These are phyloP conservation scores for Barbatosphaeria neglecta DNA, from an alignment of 495 filamentous ascomycete genomes.

Conservation along the genomic window DNA sequence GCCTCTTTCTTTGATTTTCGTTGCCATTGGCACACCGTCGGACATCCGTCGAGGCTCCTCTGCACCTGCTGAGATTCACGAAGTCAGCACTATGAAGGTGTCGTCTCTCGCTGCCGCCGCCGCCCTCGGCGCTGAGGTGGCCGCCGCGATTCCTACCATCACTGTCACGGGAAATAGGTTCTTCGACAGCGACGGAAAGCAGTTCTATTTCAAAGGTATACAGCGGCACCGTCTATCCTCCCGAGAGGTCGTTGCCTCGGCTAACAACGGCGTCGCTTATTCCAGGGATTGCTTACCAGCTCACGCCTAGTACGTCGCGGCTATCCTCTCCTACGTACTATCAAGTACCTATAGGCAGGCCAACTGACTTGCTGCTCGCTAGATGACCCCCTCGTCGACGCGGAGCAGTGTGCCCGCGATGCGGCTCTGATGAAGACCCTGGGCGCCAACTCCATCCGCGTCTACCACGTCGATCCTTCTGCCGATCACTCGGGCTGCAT, in stretches of 20 bases:
- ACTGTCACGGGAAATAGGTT: constrained; percentile 70
- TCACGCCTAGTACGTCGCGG: constrained; percentile 13
- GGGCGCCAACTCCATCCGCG: constrained; percentile 75
- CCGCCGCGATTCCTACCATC: constrained; percentile 42
- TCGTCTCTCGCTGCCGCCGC: constrained; percentile 19
- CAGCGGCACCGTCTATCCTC: neutral
- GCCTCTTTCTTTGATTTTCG: too few relatives aligned
- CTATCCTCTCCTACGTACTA: too few relatives aligned
- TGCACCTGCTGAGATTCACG: too few relatives aligned
- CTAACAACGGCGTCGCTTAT: too few relatives aligned
- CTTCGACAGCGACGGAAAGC: constrained; percentile 63
- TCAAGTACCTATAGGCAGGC: neutral
- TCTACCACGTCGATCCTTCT: constrained; percentile 72
- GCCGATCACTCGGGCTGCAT: constrained; percentile 64
- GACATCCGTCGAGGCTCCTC: too few relatives aligned
- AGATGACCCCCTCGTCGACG: constrained; percentile 65
- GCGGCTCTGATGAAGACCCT: constrained; percentile 66
- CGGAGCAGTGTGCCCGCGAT: constrained; percentile 67
- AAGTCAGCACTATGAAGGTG: constrained; percentile 18
- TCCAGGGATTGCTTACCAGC: constrained; percentile 60
- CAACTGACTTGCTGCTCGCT: neutral
- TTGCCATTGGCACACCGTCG: too few relatives aligned
- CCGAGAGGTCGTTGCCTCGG: too few relatives aligned
- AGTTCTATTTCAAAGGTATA: constrained; percentile 74
- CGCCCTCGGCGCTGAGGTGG: constrained; percentile 20